Conservation (phyloP, 2,329 filamentous ascomycete genomes). For the Colletotrichum liaoningense region DNA sequence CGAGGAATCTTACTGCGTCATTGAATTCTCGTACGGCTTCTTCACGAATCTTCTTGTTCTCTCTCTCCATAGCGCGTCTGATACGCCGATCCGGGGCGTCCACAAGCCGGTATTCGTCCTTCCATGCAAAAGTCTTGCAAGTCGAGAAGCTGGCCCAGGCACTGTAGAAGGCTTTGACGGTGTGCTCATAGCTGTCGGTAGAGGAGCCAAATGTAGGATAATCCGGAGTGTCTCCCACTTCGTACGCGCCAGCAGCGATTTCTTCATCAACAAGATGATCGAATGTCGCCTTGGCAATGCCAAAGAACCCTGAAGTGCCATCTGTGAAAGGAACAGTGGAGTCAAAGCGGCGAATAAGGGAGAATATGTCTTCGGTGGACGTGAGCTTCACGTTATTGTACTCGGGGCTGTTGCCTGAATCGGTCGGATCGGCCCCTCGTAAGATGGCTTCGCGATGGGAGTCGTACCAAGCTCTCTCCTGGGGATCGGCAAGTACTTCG, state of each 20-base stretch:
- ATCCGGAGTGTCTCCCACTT: conserved; percentile 67
- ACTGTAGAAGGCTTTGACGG: conserved; percentile 84
- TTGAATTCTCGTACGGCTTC: conserved; percentile 90
- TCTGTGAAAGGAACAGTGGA: conserved; percentile 83
- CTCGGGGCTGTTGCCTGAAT: conserved; percentile 65
- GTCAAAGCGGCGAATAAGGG: conserved; percentile 84
- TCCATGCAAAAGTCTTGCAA: conserved; percentile 88
- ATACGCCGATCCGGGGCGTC: conserved; percentile 89
- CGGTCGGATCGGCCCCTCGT: conserved; percentile 66
- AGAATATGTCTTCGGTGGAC: conserved; percentile 81
- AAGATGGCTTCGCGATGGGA: conserved; percentile 90
- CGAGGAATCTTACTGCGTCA: conserved; percentile 86
- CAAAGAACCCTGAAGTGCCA: conserved; percentile 85
- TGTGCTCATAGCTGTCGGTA: conserved; percentile 79
- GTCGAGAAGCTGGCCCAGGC: conserved; percentile 87
- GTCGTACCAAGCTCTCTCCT: conserved; percentile 98
- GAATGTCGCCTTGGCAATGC: conserved; percentile 81
- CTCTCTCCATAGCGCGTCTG: conserved; percentile 91
- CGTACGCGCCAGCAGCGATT: conserved; percentile 77
- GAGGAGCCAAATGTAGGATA: conserved; percentile 88
- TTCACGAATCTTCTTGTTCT: conserved; percentile 87
- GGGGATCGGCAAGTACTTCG: conserved; percentile 93
- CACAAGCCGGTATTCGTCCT: conserved; percentile 83
- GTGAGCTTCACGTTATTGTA: conserved; percentile 79
- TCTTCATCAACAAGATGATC: conserved; percentile 85